phyloP scores from a whole-genome alignment of 768 basidiomycete genomes.

The Hortiboletus campestris region DNA sequence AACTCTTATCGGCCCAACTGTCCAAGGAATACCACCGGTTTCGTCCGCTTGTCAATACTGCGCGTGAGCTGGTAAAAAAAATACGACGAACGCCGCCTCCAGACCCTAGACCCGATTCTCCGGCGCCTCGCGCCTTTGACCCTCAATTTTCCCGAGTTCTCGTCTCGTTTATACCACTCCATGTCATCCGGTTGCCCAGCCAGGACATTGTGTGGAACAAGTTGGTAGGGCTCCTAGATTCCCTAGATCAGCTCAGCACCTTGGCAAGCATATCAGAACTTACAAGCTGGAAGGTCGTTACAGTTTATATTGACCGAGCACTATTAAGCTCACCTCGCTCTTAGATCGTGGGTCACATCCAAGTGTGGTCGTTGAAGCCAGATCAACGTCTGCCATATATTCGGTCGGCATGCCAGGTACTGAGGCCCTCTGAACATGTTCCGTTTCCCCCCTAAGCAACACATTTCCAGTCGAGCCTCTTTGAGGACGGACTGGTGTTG shows the following conservation, averaged over 20 bases:
- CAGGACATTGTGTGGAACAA: constrained; percentile 51
- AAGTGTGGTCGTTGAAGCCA: constrained; percentile 44
- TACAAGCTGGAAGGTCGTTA: constrained; percentile 61
- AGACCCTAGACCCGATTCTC: constrained; percentile 42
- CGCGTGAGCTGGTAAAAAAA: constrained; percentile 15
- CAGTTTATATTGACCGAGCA: neutral
- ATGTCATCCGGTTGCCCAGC: constrained; percentile 52
- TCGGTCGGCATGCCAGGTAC: constrained; percentile 64
- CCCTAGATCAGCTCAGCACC: constrained; percentile 50
- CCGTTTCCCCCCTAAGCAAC: neutral
- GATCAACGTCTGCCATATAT: constrained; percentile 51
- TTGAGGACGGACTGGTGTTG: constrained; percentile 53
- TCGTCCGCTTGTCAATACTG: constrained; percentile 15
- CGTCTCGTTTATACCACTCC: constrained; percentile 65
- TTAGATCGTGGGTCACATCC: constrained; percentile 51
- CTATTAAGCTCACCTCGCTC: neutral
- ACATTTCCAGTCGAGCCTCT: constrained; percentile 51
- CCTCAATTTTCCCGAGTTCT: constrained; percentile 64
- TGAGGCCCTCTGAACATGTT: constrained; percentile 8
- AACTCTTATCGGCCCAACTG: constrained; percentile 25
- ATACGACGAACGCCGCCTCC: constrained; percentile 31
- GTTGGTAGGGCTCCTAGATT: constrained; percentile 49
- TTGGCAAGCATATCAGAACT: constrained; percentile 46
- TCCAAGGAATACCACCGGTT: constrained; percentile 27
- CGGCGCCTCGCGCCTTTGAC: constrained; percentile 58